Evolutionary conservation across 2,329 filamentous ascomycete species (phyloP).

Genomic region (Neobulgaria alba): DNA sequence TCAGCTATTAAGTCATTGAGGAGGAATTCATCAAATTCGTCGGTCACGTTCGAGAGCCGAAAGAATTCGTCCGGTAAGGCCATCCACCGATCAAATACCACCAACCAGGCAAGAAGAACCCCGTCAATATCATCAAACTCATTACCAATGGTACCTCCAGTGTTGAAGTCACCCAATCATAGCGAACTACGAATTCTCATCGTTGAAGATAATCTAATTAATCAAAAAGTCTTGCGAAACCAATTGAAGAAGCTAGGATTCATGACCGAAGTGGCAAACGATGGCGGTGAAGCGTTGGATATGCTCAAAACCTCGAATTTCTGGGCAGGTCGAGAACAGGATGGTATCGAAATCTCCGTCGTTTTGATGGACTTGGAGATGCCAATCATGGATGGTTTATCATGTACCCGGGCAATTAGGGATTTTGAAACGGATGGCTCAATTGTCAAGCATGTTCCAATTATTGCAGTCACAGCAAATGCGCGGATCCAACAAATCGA

Average conservation of each 20-base stretch:
- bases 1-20: slow-evolving; percentile 12
- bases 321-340: slow-evolving; percentile 37
- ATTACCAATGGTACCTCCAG: slow-evolving; percentile 2
- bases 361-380: slow-evolving; percentile 78
- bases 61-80: slow-evolving; percentile 16
- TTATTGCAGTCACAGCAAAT: slow-evolving; percentile 78
- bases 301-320: slow-evolving; percentile 46
- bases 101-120: slow-evolving; percentile 1
- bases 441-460: slow-evolving; percentile 59
- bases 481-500: slow-evolving; percentile 66
- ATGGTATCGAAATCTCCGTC: slow-evolving; percentile 49
- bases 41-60: slow-evolving; percentile 17
- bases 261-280: slow-evolving; percentile 53
- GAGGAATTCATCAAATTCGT: slow-evolving; percentile 13
- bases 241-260: slow-evolving; percentile 54
- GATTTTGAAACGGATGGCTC: slow-evolving; percentile 55
- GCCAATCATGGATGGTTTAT: slow-evolving; percentile 76
- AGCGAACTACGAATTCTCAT: slow-evolving; percentile 44
- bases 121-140: slow-evolving; percentile 3
- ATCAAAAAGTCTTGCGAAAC: slow-evolving; percentile 54
- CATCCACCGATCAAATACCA: slow-evolving; percentile 14
- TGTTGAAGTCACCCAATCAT: slow-evolving; percentile 12
- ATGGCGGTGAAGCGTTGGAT: slow-evolving; percentile 54
- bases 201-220: slow-evolving; percentile 61
- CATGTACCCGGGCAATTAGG: slow-evolving; percentile 61